These are phyloP conservation scores for Colletotrichum salicis DNA, from an alignment of 2,329 filamentous ascomycete genomes.

Conservation along the genomic window DNA sequence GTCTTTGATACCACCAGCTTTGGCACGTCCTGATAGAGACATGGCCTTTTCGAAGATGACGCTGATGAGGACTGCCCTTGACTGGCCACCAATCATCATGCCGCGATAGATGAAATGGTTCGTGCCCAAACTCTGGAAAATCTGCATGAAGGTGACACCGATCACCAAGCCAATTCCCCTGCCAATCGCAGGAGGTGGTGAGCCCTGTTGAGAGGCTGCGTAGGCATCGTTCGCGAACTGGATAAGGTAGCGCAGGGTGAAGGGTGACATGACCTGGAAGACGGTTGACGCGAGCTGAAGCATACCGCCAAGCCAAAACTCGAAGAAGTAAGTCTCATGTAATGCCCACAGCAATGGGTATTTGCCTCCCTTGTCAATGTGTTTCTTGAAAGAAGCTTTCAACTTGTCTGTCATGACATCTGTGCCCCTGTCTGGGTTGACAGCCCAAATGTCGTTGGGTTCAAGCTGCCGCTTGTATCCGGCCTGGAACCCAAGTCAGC, in stretches of 20 bases:
- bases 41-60: conserved; percentile 94
- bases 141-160: conserved; percentile 87
- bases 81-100: conserved; percentile 90
- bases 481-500: conserved; percentile 56
- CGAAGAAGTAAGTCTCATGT: conserved; percentile 85
- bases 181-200: conserved; percentile 74
- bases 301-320: conserved; percentile 86
- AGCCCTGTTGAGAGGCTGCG: conserved; percentile 62
- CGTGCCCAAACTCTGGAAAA: conserved; percentile 80
- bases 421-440: conserved; percentile 83
- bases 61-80: conserved; percentile 82
- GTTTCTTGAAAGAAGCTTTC: conserved; percentile 73
- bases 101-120: conserved; percentile 95
- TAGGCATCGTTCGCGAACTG: conserved; percentile 85
- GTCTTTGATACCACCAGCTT: conserved; percentile 75
- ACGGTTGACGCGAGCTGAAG: conserved; percentile 80
- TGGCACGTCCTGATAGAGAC: conserved; percentile 87
- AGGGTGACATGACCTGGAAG: conserved; percentile 85
- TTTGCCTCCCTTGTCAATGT: conserved; percentile 75
- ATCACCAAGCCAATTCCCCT: conserved; percentile 84
- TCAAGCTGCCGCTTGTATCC: conserved; percentile 89
- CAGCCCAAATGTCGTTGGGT: conserved; percentile 85
- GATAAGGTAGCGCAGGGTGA: conserved; percentile 86
- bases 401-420: conserved; percentile 75
- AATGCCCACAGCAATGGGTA: conserved; percentile 82